Evolutionary conservation across 2,329 filamentous ascomycete species (phyloP).

Genomic region (Apiospora sp.): DNA sequence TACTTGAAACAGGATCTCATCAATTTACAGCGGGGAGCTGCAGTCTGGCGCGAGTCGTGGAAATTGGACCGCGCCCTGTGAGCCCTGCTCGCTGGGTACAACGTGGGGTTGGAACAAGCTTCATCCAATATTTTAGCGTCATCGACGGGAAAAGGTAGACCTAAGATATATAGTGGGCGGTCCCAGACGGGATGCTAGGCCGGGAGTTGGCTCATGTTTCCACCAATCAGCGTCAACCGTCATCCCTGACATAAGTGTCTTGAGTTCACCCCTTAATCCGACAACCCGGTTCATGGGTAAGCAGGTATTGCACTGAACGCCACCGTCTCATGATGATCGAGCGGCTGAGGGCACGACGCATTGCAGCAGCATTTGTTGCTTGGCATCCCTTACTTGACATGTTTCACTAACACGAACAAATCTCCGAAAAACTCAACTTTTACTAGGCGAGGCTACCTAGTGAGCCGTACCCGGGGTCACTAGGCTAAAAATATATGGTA

Average conservation of each 20-base stretch:
- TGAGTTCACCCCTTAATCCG: constrained; percentile 5
- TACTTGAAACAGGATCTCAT: constrained; percentile 18
- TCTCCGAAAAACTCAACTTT: too few relatives aligned
- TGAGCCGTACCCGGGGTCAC: too few relatives aligned
- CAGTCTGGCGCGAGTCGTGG: constrained; percentile 4
- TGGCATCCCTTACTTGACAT: too few relatives aligned
- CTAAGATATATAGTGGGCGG: not conserved
- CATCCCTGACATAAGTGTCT: not conserved
- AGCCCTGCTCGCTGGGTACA: not conserved
- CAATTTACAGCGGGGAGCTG: not conserved
- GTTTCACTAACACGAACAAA: too few relatives aligned
- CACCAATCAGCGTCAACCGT: not conserved
- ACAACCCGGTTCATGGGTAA: too few relatives aligned
- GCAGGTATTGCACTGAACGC: too few relatives aligned
- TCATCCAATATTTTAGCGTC: not conserved
- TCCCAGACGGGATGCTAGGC: not conserved
- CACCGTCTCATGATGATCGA: not conserved
- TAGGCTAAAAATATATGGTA: too few relatives aligned
- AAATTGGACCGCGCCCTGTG: not conserved
- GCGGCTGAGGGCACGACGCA: too few relatives aligned
- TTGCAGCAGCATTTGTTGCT: too few relatives aligned
- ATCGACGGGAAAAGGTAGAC: not conserved
- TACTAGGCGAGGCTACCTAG: too few relatives aligned
- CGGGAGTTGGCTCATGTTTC: not conserved
- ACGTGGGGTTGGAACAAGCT: constrained; percentile 3